Evolutionary conservation across 1,284 basidiomycete genomes (phyloP).

Genomic region (Papiliotrema flavescens): DNA sequence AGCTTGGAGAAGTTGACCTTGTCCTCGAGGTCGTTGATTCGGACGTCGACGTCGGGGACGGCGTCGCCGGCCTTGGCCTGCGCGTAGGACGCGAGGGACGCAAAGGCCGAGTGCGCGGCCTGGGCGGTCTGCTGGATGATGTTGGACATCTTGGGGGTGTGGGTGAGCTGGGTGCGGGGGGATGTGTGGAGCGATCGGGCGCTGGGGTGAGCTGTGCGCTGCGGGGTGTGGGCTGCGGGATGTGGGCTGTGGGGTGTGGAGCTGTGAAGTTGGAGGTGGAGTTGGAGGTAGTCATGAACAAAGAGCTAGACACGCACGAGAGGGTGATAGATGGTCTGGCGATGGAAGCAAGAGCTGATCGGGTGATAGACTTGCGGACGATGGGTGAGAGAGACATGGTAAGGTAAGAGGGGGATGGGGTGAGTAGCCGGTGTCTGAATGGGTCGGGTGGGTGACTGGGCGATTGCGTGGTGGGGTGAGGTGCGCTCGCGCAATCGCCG

Average conservation of each 20-base stretch:
- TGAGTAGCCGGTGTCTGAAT: too few relatives aligned
- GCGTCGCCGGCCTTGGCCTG: slow-evolving; percentile 56
- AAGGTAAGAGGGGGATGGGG: not conserved
- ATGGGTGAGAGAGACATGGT: slow-evolving; percentile 1
- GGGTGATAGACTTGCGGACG: not conserved
- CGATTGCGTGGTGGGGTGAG: too few relatives aligned
- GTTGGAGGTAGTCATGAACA: not conserved
- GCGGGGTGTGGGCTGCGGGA: not conserved
- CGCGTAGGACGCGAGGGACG: slow-evolving; percentile 52
- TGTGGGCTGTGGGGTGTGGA: not conserved
- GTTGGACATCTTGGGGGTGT: slow-evolving; percentile 18
- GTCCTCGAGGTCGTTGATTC: slow-evolving; percentile 57
- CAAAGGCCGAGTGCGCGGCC: slow-evolving; percentile 57
- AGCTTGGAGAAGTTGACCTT: slow-evolving; percentile 55
- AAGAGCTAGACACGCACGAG: too few relatives aligned
- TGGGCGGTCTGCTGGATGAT: slow-evolving; percentile 56
- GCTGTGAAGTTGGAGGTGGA: not conserved
- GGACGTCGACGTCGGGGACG: slow-evolving; percentile 56
- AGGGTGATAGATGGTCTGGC: slow-evolving; percentile 1
- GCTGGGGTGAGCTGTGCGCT: not conserved
- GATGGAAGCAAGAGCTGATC: not conserved
- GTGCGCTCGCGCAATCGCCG: too few relatives aligned
- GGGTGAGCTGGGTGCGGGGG: not conserved
- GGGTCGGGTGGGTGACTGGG: too few relatives aligned
- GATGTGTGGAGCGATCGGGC: not conserved